Percentiles rank a stretch among this genome's conserved stretches.
These are phyloP conservation scores for Trypanosoma cruzi DNA, from an alignment of 208 protist genomes.

Conservation along the genomic window DNA sequence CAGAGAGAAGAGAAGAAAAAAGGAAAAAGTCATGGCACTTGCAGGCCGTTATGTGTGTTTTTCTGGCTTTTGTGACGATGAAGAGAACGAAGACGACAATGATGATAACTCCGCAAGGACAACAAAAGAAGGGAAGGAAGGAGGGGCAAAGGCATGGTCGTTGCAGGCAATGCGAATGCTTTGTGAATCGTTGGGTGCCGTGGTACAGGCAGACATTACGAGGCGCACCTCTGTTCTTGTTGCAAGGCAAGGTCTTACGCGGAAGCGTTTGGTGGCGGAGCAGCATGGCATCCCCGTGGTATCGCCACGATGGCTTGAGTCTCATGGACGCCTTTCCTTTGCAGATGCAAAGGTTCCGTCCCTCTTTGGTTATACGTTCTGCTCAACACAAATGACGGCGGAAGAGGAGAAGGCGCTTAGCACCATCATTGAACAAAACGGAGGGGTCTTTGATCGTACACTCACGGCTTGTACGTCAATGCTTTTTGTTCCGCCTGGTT, in stretches of 20 bases:
- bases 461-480: conserved; percentile 51
- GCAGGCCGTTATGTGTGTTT: conserved; percentile 31
- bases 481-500: conserved; percentile 52
- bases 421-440: conserved; percentile 46
- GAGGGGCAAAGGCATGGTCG: background rate
- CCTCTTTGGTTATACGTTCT: conserved; percentile 73
- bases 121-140: background rate
- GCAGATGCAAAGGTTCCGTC: conserved; percentile 37
- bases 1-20: background rate
- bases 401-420: conserved; percentile 51
- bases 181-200: conserved; percentile 27
- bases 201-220: conserved; percentile 41
- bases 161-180: conserved; percentile 14
- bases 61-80: conserved; percentile 29
- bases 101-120: background rate
- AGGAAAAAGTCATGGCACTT: conserved; percentile 16
- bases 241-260: conserved; percentile 63
- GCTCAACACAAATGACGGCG: conserved; percentile 38
- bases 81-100: conserved; percentile 7
- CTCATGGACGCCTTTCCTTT: conserved; percentile 17
- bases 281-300: conserved; percentile 57
- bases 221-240: conserved; percentile 56
- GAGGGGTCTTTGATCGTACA: conserved; percentile 36
- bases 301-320: conserved; percentile 46
- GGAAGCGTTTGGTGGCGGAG: conserved; percentile 69